Evolutionary conservation across 306 rosid genomes (phyloP).

Genomic region (Cucurbita moschata): DNA sequence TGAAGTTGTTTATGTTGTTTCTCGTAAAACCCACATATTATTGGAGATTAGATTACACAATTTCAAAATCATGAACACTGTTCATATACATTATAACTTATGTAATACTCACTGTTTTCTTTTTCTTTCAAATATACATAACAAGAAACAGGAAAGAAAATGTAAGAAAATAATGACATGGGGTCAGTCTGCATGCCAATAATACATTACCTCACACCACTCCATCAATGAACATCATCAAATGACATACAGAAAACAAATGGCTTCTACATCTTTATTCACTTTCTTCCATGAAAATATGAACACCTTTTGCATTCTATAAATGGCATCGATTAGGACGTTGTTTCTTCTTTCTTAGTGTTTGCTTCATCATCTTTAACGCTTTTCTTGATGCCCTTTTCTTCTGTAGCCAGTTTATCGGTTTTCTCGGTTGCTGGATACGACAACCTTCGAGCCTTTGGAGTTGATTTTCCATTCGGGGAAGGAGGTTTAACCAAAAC

Average conservation of each 20-base stretch:
- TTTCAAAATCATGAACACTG: neutral
- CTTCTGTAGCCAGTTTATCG: slow-evolving; percentile 24
- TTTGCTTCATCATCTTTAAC: slow-evolving; percentile 16
- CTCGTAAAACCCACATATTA: neutral
- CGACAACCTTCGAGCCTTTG: slow-evolving; percentile 52
- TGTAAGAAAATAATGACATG: slow-evolving; percentile 4
- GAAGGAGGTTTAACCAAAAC: slow-evolving; percentile 25
- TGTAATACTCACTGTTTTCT: neutral
- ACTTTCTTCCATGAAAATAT: neutral
- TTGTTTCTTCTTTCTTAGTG: slow-evolving; percentile 17
- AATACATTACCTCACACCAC: slow-evolving; percentile 24
- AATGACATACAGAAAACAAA: slow-evolving; percentile 9
- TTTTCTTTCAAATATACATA: slow-evolving; percentile 4
- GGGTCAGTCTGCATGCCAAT: slow-evolving; percentile 8
- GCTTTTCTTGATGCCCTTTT: slow-evolving; percentile 9
- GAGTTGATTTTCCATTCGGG: slow-evolving; percentile 34
- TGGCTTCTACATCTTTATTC: slow-evolving; percentile 11
- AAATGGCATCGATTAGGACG: neutral
- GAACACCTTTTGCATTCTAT: neutral
- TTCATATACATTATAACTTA: slow-evolving; percentile 6
- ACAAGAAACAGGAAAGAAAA: neutral
- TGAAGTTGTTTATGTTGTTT: neutral
- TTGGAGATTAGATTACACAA: neutral
- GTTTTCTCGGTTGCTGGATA: slow-evolving; percentile 44
- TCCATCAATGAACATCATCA: slow-evolving; percentile 20